Percentiles rank a stretch among this genome's conserved stretches.
phyloP scores from a whole-genome alignment of 2,329 filamentous ascomycete species.

The Waltergamsia citrina region DNA sequence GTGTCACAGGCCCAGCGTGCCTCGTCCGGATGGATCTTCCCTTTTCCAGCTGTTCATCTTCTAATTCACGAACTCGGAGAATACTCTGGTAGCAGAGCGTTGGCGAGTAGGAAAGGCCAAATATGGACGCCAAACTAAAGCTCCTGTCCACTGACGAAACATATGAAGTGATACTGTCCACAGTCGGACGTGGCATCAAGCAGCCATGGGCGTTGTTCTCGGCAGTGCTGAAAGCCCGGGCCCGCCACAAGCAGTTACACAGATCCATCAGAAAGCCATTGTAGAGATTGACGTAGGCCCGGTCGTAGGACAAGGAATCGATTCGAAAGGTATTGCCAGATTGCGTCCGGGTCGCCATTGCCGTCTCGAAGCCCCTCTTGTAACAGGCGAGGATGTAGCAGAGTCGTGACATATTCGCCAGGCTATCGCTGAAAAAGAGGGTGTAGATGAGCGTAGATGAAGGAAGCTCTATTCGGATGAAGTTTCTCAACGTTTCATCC shows the following conservation, averaged over 20 bases:
- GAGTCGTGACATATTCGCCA: conserved; percentile 56
- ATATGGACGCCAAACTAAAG: conserved; percentile 36
- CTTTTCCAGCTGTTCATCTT: conserved; percentile 41
- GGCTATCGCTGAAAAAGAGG: conserved; percentile 56
- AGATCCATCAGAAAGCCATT: conserved; percentile 83
- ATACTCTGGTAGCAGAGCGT: conserved; percentile 46
- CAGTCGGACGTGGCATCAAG: conserved; percentile 32
- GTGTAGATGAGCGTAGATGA: conserved; percentile 59
- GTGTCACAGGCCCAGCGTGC: conserved; percentile 62
- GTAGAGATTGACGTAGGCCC: conserved; percentile 56
- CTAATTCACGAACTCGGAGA: conserved; percentile 42
- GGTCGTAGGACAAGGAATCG: conserved; percentile 37
- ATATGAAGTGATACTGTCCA: conserved; percentile 36
- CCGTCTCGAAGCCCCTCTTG: conserved; percentile 63
- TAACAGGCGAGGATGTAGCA: conserved; percentile 62
- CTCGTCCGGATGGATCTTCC: conserved; percentile 31
- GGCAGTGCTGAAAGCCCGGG: conserved; percentile 55
- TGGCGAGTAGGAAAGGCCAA: conserved; percentile 51
- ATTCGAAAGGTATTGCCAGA: conserved; percentile 14
- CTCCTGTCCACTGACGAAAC: conserved; percentile 35
- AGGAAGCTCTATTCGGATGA: conserved; percentile 60
- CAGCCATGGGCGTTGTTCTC: conserved; percentile 56
- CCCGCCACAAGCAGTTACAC: conserved; percentile 75
- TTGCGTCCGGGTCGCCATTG: conserved; percentile 34
- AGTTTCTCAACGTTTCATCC: conserved; percentile 35